These are phyloP conservation scores for Nidula niveotomentosa DNA, from an alignment of 1,284 basidiomycete species.

Conservation along the genomic window DNA sequence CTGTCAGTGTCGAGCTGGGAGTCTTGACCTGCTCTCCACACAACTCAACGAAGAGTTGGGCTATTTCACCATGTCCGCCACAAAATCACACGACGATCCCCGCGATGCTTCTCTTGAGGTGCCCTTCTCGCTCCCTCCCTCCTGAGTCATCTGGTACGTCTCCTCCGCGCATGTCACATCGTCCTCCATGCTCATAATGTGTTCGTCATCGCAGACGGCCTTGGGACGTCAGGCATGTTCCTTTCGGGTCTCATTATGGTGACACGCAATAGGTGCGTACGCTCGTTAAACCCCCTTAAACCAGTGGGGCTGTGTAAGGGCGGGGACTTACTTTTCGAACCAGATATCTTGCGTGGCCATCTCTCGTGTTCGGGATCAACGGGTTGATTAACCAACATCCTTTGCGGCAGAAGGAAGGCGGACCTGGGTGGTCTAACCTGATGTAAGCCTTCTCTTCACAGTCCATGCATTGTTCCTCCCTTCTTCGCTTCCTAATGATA, in stretches of 20 bases:
- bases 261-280: conserved; percentile 67
- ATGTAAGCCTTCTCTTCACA: conserved; percentile 44
- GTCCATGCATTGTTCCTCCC: neutral
- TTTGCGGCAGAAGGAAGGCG: conserved; percentile 66
- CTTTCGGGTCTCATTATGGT: conserved; percentile 76
- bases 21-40: too few relatives aligned
- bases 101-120: conserved; percentile 62
- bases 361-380: conserved; percentile 62
- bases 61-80: too few relatives aligned
- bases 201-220: conserved; percentile 40
- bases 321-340: too few relatives aligned
- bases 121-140: conserved; percentile 54
- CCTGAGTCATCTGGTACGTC: conserved; percentile 58
- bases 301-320: too few relatives aligned
- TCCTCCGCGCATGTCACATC: neutral
- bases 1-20: too few relatives aligned
- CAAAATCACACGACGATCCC: conserved; percentile 46
- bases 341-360: conserved; percentile 71
- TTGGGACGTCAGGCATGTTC: conserved; percentile 69
- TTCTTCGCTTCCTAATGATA: neutral
- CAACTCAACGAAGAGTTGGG: too few relatives aligned
- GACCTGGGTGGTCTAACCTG: conserved; percentile 52
- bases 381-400: conserved; percentile 69
- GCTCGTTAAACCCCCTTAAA: too few relatives aligned
- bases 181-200: neutral